Evolutionary conservation across 805 yeast genomes (phyloP).

Genomic region (Sungouiella blattae): DNA sequence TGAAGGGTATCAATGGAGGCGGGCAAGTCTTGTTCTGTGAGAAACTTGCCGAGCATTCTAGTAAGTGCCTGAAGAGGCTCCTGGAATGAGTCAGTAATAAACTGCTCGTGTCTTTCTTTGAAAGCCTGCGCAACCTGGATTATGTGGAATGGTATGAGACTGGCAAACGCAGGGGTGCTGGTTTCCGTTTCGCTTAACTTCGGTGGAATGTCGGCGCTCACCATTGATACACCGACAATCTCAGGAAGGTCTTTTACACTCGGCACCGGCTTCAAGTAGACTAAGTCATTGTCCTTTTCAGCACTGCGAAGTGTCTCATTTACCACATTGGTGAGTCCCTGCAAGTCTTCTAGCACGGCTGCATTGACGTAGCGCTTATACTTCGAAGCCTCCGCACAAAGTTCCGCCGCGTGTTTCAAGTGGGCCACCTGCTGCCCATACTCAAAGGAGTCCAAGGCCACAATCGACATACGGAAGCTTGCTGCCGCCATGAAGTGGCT

Average conservation of each 20-base stretch:
- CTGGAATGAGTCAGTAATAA: constrained; percentile 41
- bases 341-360: constrained; percentile 48
- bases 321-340: constrained; percentile 46
- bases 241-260: constrained; percentile 32
- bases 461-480: constrained; percentile 55
- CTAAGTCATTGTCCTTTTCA: constrained; percentile 77
- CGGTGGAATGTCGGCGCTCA: constrained; percentile 41
- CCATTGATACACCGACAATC: constrained; percentile 53
- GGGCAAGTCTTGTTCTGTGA: constrained; percentile 53
- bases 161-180: constrained; percentile 4
- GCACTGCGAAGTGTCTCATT: constrained; percentile 47
- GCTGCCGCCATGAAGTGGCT: constrained; percentile 72
- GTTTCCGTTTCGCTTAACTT: constrained; percentile 17
- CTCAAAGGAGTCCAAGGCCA: constrained; percentile 43
- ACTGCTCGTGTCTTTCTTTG: constrained; percentile 59
- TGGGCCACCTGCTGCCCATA: constrained; percentile 73
- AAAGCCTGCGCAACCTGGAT: constrained; percentile 66
- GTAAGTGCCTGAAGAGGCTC: constrained; percentile 50
- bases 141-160: constrained; percentile 60
- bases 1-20: constrained; percentile 60
- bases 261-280: constrained; percentile 70
- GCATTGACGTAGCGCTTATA: constrained; percentile 40
- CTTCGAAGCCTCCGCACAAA: constrained; percentile 36
- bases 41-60: constrained; percentile 38
- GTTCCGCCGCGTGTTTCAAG: constrained; percentile 40